Evolutionary conservation across 106 monocot species (phyloP).

Genomic region (Acorus calamus): DNA sequence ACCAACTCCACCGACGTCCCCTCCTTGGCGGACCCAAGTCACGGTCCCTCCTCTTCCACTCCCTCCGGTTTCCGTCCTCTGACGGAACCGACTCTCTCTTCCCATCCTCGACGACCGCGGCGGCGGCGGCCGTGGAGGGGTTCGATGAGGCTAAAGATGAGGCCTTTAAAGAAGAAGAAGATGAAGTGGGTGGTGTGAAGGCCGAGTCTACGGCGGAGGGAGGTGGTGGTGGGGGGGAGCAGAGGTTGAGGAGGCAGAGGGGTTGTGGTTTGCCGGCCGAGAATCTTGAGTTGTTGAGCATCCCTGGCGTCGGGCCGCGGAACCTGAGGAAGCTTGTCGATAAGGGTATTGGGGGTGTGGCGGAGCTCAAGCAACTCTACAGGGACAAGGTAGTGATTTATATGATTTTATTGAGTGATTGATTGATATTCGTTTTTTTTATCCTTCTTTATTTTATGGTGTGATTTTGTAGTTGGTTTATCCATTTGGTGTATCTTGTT

Average conservation of each 20-base stretch:
- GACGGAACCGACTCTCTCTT: no score
- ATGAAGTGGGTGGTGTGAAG: no score
- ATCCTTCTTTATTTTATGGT: neutral
- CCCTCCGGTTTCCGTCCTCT: no score
- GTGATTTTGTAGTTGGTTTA: no score
- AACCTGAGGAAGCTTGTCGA: conserved; percentile 59
- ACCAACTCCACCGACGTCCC: no score
- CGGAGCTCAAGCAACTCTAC: conserved; percentile 58
- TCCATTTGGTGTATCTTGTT: no score
- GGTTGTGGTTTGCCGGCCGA: conserved; percentile 2
- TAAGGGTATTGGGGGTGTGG: conserved; percentile 50
- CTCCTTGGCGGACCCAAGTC: no score
- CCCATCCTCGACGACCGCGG: no score
- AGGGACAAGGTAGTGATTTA: conserved; percentile 30
- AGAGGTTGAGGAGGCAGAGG: conserved; percentile 12
- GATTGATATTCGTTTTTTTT: neutral
- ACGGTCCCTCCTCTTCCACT: no score
- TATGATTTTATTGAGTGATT: neutral
- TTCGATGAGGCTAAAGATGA: no score
- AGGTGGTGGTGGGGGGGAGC: conserved; percentile 3
- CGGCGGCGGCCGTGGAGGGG: no score
- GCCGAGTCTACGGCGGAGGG: neutral
- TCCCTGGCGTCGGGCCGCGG: conserved; percentile 55
- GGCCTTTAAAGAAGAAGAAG: no score
- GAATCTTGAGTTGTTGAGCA: conserved; percentile 35